Percentiles rank a stretch among this genome's conserved stretches.
phyloP scores from a whole-genome alignment of 257 asterid species.

The Solanum sitiens region DNA sequence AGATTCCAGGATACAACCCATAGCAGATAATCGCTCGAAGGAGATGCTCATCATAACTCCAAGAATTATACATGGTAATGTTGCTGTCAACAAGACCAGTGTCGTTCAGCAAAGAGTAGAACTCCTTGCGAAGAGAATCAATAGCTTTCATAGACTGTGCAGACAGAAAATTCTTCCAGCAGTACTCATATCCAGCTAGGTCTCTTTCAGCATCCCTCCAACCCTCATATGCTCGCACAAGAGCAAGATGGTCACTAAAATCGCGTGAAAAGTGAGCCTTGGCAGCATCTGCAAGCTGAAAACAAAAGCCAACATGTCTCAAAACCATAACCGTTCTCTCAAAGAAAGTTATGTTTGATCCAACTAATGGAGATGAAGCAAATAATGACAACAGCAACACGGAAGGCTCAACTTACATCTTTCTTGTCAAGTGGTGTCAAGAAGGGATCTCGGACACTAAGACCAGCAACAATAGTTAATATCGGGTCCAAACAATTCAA shows the following conservation, averaged over 20 bases:
- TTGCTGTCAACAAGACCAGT: constrained; percentile 89
- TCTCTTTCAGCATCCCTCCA: constrained; percentile 83
- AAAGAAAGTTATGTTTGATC: not conserved
- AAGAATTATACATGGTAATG: constrained; percentile 44
- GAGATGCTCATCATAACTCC: constrained; percentile 85
- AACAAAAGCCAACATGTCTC: not conserved
- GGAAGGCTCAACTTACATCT: constrained; percentile 52
- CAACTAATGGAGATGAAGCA: not conserved
- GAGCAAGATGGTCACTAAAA: constrained; percentile 88
- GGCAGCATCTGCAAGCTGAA: constrained; percentile 95
- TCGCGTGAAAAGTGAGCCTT: constrained; percentile 86
- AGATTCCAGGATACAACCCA: constrained; percentile 90
- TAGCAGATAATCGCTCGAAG: constrained; percentile 74
- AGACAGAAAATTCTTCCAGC: constrained; percentile 94
- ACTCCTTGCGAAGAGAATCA: constrained; percentile 83
- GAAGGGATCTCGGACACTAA: constrained; percentile 93
- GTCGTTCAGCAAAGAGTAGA: constrained; percentile 72
- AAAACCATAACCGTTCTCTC: not conserved
- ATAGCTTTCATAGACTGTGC: constrained; percentile 80
- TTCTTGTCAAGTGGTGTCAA: constrained; percentile 81
- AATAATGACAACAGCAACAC: not conserved
- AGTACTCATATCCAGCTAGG: constrained; percentile 55
- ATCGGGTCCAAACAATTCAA: constrained; percentile 91
- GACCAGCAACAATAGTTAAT: constrained; percentile 81
- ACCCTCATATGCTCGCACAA: constrained; percentile 84